Base-by-base conservation (phyloP, 352 stramenopile species). In the Phytophthora palmivora region DNA sequence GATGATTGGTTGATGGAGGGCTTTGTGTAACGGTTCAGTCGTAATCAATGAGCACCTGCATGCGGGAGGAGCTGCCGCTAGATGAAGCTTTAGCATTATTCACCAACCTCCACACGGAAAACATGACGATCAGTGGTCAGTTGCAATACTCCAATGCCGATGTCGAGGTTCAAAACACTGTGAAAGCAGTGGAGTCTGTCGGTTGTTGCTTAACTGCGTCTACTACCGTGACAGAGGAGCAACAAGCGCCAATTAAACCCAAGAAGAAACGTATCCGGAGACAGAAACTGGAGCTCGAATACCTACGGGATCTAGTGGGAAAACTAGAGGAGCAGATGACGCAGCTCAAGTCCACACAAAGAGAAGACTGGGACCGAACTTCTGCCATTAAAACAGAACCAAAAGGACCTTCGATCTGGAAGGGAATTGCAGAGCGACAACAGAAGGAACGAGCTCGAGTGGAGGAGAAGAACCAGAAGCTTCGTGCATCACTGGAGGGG, bases 181-280 rank as follows among this genome's bases (percentile, higher is more conserved):
- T 24, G n/a, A 46, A 22, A 36, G 32, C 49, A 47, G n/a, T 8
- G 28, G 28, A 42, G 39, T 14, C 19, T 16, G 18, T 7, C 15
- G 15, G 44, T 4, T 58, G 37, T n/a, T 28, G 50, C 21, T 48
- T 33, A 8, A 16, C n/a, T 8, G 32, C 41, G 14, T 24, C 24
- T 2, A 21, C 21, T 12, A 26, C 12, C 6, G 24, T 52, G 30
- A 58, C 52, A 37, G n/a, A 39, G n/a, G 19, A 52, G 21, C 28
- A 34, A 22, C n/a, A 47, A 21, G 12, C 30, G 5, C 21, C 47
- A 6, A 34, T n/a, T 3, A 51, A 56, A 28, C 58, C 50, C 37
- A 76, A 76, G 67, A 77, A 77, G 59, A 77, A 77, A 51, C 69
- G 69, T 10, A 30, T 72, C 1, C 59, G 69, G n/a, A 59, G 72